Evolutionary conservation across 805 yeast genomes (phyloP).

Genomic region (Groenewaldozyma tartarivorans): DNA sequence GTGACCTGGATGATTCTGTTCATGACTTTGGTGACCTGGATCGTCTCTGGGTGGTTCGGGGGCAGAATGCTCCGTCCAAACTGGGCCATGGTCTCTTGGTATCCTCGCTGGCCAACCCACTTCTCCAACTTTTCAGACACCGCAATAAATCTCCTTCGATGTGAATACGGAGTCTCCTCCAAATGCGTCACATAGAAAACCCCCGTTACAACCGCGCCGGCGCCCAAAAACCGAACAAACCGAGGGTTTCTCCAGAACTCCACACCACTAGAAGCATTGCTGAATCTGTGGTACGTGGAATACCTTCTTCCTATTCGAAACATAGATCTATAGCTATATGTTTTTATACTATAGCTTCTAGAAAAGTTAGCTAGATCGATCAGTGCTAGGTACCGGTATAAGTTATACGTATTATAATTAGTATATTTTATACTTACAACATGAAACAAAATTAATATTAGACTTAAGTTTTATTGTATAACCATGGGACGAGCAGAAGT

Average conservation of each 20-base stretch:
- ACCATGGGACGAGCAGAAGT: conserved; percentile 49
- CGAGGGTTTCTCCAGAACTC: no score
- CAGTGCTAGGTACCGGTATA: no score
- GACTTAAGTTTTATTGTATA: background rate
- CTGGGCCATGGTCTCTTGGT: conserved; percentile 48
- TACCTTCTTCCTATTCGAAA: no score
- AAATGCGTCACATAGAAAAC: conserved; percentile 41
- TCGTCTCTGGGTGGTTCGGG: conserved; percentile 47
- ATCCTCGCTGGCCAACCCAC: conserved; percentile 53
- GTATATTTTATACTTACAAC: background rate
- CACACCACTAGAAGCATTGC: no score
- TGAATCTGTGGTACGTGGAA: no score
- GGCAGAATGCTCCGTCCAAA: conserved; percentile 50
- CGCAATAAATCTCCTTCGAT: conserved; percentile 62
- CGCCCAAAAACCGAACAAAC: no score
- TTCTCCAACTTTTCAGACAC: conserved; percentile 56
- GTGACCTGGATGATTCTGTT: conserved; percentile 41
- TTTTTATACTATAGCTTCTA: no score
- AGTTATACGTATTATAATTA: no score
- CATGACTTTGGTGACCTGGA: conserved; percentile 54
- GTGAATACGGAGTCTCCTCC: conserved; percentile 75
- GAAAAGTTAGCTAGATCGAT: no score
- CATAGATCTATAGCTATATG: no score
- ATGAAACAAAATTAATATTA: background rate
- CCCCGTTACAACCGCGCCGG: conserved; percentile 24